Evolutionary conservation across 805 yeast species (phyloP).

Genomic region (Peterozyma toletana): DNA sequence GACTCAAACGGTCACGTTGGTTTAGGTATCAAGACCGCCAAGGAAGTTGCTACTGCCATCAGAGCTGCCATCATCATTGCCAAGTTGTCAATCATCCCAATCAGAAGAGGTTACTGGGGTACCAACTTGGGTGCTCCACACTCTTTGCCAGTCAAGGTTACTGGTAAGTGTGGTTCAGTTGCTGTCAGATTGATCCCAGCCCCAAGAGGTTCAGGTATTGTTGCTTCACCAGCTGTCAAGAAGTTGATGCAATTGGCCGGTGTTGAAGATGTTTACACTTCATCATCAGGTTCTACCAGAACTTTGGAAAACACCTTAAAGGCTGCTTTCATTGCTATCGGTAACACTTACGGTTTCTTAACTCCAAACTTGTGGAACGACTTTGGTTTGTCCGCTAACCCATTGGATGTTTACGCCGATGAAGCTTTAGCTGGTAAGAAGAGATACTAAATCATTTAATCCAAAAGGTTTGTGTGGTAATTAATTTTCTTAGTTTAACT

Average conservation of each 20-base stretch:
- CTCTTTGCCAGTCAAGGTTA: constrained; percentile 94
- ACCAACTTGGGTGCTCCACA: constrained; percentile 99
- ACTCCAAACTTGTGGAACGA: constrained; percentile 98
- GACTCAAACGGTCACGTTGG: constrained; percentile 99
- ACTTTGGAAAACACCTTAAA: constrained; percentile 99
- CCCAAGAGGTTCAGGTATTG: constrained; percentile 99
- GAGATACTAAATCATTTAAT: constrained; percentile 50
- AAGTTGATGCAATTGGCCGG: constrained; percentile 99
- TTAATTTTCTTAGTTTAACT: not conserved
- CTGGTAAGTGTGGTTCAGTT: constrained; percentile 99
- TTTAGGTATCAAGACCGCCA: constrained; percentile 99
- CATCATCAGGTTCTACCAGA: constrained; percentile 99
- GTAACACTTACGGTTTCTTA: constrained; percentile 99
- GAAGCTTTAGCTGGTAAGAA: constrained; percentile 71
- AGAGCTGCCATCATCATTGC: constrained; percentile 99
- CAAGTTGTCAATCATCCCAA: constrained; percentile 96
- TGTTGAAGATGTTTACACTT: constrained; percentile 98
- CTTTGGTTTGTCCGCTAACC: constrained; percentile 79
- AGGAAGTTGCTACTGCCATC: constrained; percentile 99
- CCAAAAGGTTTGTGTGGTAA: not conserved
- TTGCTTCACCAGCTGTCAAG: constrained; percentile 99
- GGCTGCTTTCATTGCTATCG: constrained; percentile 99
- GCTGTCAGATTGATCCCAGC: constrained; percentile 98
- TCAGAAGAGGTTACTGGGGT: constrained; percentile 99
- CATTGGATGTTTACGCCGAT: constrained; percentile 91